Base-by-base conservation (phyloP, 495 filamentous ascomycete species). In the Annulohypoxylon nitens region DNA sequence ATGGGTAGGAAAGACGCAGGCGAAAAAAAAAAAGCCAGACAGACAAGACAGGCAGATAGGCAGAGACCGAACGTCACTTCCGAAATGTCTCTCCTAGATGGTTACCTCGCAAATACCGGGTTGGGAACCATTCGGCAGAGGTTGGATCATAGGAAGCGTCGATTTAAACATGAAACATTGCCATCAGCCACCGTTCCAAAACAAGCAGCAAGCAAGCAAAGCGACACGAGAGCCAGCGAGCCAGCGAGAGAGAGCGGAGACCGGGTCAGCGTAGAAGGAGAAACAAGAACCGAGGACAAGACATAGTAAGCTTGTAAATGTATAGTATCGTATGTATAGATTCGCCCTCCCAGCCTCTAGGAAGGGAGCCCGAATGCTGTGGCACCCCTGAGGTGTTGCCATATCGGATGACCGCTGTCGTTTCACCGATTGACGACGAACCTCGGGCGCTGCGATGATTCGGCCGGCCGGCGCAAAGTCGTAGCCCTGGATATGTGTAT, bases 141-240 rank as follows among this genome's bases (percentile, higher is more conserved):
- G 61, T 61, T 61, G 55, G 47, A 47, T 61, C 48, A 48, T 65
- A 64, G 36, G 68, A 54, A 41, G 45, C 26, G 54, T 75, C 59
- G 73, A 71, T 69, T 75, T 75, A 75, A 75, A 75, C 73, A 75
- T 75, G 73, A 75, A 75, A 75, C 73, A 75, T 75, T 71, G 47
- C 68, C 68, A 75, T 75, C 73, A 71, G 67, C 73, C 73, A 75
- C 64, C 39, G 26, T 67, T 57, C 63, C 59, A 67, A 70, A 74
- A 70, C 67, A 51, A 51, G 30, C 30, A 48, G 37, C 25, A 58
- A 58, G n/a, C 12, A 41, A 16, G 20, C 20, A 23, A 45, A 47
- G 55, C 54, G 30, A 25, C 39, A 58, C 36, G 53, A 30, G 20
- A 23, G 20, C 20, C 20, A 23, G 20, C 20, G 20, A 23, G 20